These are phyloP conservation scores for Bruguiera hainesii DNA, from an alignment of 441 rosid species.

Conservation along the genomic window DNA sequence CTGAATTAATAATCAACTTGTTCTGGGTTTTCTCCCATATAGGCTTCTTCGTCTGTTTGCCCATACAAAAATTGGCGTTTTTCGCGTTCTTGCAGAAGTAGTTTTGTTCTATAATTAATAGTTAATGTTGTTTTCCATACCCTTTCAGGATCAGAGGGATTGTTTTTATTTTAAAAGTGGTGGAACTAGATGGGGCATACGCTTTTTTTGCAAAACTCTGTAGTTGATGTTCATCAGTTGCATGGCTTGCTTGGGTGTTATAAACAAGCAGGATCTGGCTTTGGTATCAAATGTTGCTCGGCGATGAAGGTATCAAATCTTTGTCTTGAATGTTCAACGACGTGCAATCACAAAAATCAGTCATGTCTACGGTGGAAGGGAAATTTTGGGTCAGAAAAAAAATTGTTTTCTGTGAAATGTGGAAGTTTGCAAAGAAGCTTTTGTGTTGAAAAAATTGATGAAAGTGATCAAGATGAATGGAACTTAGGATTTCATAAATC, in stretches of 20 bases:
- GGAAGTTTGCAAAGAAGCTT: conserved; percentile 34
- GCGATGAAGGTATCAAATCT: conserved; percentile 12
- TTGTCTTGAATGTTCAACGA: conserved; percentile 19
- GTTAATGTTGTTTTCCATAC: conserved; percentile 1
- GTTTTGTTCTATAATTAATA: conserved; percentile 3
- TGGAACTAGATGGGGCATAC: conserved; percentile 40
- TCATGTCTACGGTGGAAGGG: conserved; percentile 27
- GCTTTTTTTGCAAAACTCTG: conserved; percentile 32
- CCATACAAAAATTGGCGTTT: too few relatives aligned
- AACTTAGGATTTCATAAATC: conserved; percentile 30
- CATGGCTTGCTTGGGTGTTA: conserved; percentile 26
- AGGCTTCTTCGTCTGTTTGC: background rate
- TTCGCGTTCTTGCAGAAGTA: too few relatives aligned
- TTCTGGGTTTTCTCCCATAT: background rate
- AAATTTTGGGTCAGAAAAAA: conserved; percentile 24
- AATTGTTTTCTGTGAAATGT: conserved; percentile 27
- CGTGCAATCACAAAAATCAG: conserved; percentile 6
- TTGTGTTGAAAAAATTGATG: conserved; percentile 35
- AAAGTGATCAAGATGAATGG: conserved; percentile 40
- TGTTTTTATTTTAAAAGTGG: conserved; percentile 4
- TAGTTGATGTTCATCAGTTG: conserved; percentile 28
- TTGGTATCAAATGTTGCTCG: conserved; percentile 11
- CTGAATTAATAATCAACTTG: background rate
- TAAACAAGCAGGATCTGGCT: conserved; percentile 26
- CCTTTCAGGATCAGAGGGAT: background rate